Evolutionary conservation across 345 rosid species (phyloP), one percentile per base, ranked within the genome.

Genomic region (Linum trigynum): DNA sequence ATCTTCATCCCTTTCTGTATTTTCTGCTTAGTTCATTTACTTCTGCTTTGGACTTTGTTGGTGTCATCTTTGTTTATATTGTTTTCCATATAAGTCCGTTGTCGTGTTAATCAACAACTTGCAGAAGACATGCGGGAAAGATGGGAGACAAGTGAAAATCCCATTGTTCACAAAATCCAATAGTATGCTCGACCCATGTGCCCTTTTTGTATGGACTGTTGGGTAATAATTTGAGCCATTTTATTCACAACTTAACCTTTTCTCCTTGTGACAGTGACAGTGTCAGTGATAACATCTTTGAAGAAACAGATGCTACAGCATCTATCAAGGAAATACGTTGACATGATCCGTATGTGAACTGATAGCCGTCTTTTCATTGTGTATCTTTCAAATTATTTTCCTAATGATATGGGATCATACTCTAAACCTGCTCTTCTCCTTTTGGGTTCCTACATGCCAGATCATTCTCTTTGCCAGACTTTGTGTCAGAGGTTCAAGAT

Each of bases 61-160:
- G 56, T 9, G 14, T 3, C 14, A 1, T 59, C 35, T 15, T 41
- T 40, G 36, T 38, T 6, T 0, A 7, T 63, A 50, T n/a, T n/a
- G n/a, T n/a, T n/a, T n/a, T 14, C 42, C 23, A 57, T 35, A 55
- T 61, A 57, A 48, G 42, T 66, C 60, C 45, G 5, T 32, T 48
- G 80, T 72, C 71, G 41, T 43, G 67, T 73, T 65, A 64, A 67
- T 68, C 57, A 42, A 60, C 82, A 91, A 97, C 79, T 95, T 73
- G 96, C 95, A 38, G 99, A 91, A 73, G 99, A 91, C 69, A 37
- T 87, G 79, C 86, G 78, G 59, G 99, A 95, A 78, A 86, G 81
- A 82, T 91, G 97, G 99, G 99, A 95, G 73, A 95, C 97, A 38
- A 91, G 95, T 70, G 99, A 95, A 73, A 85, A 63, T 75, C 96